phyloP scores from a whole-genome alignment of 352 stramenopile genomes.

The Phytopythium litorale region DNA sequence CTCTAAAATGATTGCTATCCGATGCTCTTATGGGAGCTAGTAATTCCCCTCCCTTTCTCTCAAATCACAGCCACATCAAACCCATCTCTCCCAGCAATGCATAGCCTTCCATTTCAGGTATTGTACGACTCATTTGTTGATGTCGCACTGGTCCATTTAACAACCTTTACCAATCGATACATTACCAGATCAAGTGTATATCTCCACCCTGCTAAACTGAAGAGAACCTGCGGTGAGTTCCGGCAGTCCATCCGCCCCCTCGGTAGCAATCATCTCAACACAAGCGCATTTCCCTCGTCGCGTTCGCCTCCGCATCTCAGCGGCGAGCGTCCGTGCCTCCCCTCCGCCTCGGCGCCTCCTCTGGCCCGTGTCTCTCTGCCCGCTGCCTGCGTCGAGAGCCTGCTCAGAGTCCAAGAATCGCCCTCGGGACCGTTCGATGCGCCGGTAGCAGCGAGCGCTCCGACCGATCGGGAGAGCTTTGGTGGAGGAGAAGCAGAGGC shows the following conservation, averaged over 20 bases:
- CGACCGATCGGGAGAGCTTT: background rate
- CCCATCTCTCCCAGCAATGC: too few species aligned
- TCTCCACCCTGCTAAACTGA: too few species aligned
- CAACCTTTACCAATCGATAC: too few species aligned
- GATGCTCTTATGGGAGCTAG: too few species aligned
- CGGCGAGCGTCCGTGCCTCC: background rate
- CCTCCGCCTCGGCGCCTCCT: too few species aligned
- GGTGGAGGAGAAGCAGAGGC: background rate
- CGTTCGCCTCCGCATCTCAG: background rate
- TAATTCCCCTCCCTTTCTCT: too few species aligned
- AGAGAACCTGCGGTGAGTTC: background rate
- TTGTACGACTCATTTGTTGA: too few species aligned
- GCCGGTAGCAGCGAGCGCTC: background rate
- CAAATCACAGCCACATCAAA: too few species aligned
- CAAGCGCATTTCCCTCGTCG: constrained; percentile 1
- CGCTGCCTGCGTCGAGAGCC: background rate
- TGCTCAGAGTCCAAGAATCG: background rate
- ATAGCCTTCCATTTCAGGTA: too few species aligned
- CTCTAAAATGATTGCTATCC: too few species aligned
- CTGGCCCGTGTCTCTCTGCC: background rate
- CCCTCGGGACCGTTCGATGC: background rate
- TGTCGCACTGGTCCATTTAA: too few species aligned
- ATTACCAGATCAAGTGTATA: too few species aligned
- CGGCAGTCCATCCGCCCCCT: background rate
- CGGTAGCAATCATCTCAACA: background rate